Conservation (phyloP, 768 basidiomycete species). For the Amanita pallidorosea region DNA sequence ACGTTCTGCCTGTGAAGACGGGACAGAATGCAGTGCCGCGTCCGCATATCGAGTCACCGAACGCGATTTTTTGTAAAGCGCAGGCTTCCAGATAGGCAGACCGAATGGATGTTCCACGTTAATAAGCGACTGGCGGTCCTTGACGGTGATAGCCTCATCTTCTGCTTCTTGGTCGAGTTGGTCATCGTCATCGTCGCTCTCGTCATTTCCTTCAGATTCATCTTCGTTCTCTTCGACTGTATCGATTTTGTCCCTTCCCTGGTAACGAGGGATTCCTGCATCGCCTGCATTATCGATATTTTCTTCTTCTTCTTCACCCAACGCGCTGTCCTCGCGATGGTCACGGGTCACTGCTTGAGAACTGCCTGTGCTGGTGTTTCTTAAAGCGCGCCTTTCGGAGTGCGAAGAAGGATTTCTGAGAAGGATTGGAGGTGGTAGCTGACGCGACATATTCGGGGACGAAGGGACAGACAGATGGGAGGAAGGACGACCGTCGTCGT, state of each 20-base stretch:
- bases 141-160: slow-evolving; percentile 86
- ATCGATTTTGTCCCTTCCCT: slow-evolving; percentile 34
- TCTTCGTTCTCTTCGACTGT: slow-evolving; percentile 21
- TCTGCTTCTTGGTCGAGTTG: slow-evolving; percentile 23
- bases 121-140: slow-evolving; percentile 94
- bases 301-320: slow-evolving; percentile 51
- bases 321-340: slow-evolving; percentile 33
- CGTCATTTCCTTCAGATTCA: slow-evolving; percentile 7
- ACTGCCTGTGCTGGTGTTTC: slow-evolving; percentile 58
- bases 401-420: slow-evolving; percentile 41
- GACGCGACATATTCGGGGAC: slow-evolving; percentile 37
- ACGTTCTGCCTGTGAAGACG: slow-evolving; percentile 87
- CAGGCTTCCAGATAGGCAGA: slow-evolving; percentile 99
- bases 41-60: slow-evolving; percentile 96
- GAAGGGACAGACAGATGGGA: slow-evolving; percentile 42
- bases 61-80: slow-evolving; percentile 94
- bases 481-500: slow-evolving; percentile 11
- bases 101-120: slow-evolving; percentile 99
- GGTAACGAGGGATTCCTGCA: slow-evolving; percentile 15
- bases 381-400: slow-evolving; percentile 31
- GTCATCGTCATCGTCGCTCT: slow-evolving; percentile 25
- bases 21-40: slow-evolving; percentile 83
- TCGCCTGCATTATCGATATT: slow-evolving; percentile 25
- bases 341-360: slow-evolving; percentile 36
- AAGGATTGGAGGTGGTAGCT: slow-evolving; percentile 28